Evolutionary conservation across 495 filamentous ascomycete species (phyloP).

Genomic region (Astrocystis sublimbata): DNA sequence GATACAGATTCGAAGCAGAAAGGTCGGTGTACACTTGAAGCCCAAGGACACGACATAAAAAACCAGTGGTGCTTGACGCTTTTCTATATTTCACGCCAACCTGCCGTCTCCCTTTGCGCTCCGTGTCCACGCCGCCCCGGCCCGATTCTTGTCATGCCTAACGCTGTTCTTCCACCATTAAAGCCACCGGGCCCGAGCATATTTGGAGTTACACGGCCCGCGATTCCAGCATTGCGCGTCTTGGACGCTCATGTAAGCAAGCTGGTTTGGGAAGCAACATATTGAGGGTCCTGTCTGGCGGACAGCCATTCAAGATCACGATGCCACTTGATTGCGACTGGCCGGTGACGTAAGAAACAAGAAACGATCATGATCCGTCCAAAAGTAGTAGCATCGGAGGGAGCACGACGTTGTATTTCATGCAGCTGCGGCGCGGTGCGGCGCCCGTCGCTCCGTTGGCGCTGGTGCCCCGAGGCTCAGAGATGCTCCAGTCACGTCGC

Average conservation of each 20-base stretch:
- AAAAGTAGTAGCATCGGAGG: conserved; percentile 33
- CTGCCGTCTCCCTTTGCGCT: background rate
- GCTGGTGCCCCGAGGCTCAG: background rate
- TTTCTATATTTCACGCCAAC: conserved; percentile 3
- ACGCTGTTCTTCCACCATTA: conserved; percentile 18
- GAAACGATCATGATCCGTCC: conserved; percentile 13
- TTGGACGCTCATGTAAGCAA: conserved; percentile 7
- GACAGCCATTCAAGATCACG: conserved; percentile 2
- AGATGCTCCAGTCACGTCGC: background rate
- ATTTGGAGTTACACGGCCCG: conserved; percentile 24
- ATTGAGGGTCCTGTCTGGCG: conserved; percentile 1
- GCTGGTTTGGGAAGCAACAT: conserved; percentile 10
- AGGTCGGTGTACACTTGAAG: background rate
- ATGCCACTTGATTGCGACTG: background rate
- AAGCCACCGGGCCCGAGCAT: conserved; percentile 1
- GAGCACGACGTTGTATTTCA: conserved; percentile 10
- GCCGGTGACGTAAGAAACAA: conserved; percentile 12
- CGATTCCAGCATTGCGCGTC: conserved; percentile 29
- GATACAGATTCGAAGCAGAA: conserved; percentile 23
- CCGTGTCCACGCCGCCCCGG: conserved; percentile 9
- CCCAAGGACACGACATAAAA: background rate
- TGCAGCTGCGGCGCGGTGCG: conserved; percentile 2
- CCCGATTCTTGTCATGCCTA: conserved; percentile 19
- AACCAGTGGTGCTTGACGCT: background rate
- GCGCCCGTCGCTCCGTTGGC: conserved; percentile 5